phyloP scores from a whole-genome alignment of 2,329 filamentous ascomycete species.

The Trichoderma citrinoviride region DNA sequence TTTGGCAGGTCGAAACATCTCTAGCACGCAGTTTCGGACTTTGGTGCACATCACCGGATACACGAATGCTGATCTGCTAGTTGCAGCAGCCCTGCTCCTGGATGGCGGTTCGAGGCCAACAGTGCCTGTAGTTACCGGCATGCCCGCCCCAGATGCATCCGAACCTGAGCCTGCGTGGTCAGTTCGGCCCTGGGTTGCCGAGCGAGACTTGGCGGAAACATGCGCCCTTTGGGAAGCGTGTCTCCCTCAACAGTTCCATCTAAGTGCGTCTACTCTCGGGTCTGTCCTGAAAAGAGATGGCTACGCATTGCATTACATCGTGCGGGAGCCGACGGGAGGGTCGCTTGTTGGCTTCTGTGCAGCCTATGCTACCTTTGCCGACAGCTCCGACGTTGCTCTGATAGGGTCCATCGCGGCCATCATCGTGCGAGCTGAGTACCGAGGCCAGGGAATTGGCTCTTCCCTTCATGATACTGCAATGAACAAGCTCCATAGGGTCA shows the following conservation, averaged over 20 bases:
- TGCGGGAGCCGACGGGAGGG: slow-evolving; percentile 44
- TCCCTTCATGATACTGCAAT: slow-evolving; percentile 53
- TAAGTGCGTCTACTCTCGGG: slow-evolving; percentile 43
- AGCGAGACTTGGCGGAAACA: slow-evolving; percentile 41
- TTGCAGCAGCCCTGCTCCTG: slow-evolving; percentile 53
- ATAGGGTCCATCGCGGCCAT: slow-evolving; percentile 56
- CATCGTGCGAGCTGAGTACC: slow-evolving; percentile 49
- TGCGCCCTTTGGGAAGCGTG: slow-evolving; percentile 49
- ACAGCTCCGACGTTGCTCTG: slow-evolving; percentile 47
- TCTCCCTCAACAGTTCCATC: slow-evolving; percentile 43
- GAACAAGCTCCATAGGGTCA: slow-evolving; percentile 47
- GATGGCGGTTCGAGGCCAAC: slow-evolving; percentile 32
- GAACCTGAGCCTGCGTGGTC: slow-evolving; percentile 38
- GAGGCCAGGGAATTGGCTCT: slow-evolving; percentile 50
- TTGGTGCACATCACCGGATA: slow-evolving; percentile 51
- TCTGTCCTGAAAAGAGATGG: slow-evolving; percentile 52
- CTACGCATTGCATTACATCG: slow-evolving; percentile 56
- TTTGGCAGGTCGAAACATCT: slow-evolving; percentile 39
- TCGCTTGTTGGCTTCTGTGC: slow-evolving; percentile 57
- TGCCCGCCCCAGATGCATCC: not conserved
- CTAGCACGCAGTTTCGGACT: slow-evolving; percentile 48
- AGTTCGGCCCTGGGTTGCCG: slow-evolving; percentile 40
- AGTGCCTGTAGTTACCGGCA: slow-evolving; percentile 22
- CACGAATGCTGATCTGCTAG: slow-evolving; percentile 45
- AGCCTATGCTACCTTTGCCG: slow-evolving; percentile 57